phyloP scores from a whole-genome alignment of 208 protist genomes.

The Trypanosoma grayi region DNA sequence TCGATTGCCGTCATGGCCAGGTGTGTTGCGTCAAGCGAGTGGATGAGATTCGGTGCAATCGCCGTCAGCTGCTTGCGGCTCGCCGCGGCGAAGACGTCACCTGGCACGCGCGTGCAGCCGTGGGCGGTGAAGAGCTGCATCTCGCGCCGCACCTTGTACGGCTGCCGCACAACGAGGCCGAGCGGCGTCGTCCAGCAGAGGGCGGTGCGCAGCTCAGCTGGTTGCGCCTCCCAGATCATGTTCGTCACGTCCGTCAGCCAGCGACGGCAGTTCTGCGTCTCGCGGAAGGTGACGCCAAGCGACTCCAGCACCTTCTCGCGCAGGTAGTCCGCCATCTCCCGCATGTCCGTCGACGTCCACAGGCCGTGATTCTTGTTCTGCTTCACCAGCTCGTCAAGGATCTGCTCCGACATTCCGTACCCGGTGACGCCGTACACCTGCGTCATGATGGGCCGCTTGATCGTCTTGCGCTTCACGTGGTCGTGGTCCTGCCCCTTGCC shows the following conservation, averaged over 20 bases:
- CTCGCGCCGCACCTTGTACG: constrained; percentile 90
- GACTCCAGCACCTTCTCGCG: constrained; percentile 89
- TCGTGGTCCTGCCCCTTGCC: constrained; percentile 82
- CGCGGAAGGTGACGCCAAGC: constrained; percentile 85
- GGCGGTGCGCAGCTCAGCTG: constrained; percentile 74
- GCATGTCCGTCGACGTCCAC: constrained; percentile 88
- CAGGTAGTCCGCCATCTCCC: constrained; percentile 88
- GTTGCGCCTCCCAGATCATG: constrained; percentile 79
- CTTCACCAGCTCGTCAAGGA: constrained; percentile 88
- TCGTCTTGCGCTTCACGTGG: constrained; percentile 96
- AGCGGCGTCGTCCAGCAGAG: constrained; percentile 96
- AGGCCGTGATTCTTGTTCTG: constrained; percentile 90
- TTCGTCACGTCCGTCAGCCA: constrained; percentile 81
- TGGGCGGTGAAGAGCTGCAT: constrained; percentile 77
- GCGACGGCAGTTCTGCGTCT: constrained; percentile 84
- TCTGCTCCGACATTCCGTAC: constrained; percentile 96
- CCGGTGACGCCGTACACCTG: constrained; percentile 97
- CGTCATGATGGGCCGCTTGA: constrained; percentile 99
- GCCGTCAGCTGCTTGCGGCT: constrained; percentile 92
- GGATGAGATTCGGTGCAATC: constrained; percentile 98
- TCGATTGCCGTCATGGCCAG: constrained; percentile 96
- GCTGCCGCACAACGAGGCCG: constrained; percentile 96
- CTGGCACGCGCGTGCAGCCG: constrained; percentile 70
- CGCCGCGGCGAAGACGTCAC: constrained; percentile 66
- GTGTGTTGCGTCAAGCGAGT: constrained; percentile 98